Conservation (phyloP, 2,329 filamentous ascomycete genomes). For the Venturia oleaginea region DNA sequence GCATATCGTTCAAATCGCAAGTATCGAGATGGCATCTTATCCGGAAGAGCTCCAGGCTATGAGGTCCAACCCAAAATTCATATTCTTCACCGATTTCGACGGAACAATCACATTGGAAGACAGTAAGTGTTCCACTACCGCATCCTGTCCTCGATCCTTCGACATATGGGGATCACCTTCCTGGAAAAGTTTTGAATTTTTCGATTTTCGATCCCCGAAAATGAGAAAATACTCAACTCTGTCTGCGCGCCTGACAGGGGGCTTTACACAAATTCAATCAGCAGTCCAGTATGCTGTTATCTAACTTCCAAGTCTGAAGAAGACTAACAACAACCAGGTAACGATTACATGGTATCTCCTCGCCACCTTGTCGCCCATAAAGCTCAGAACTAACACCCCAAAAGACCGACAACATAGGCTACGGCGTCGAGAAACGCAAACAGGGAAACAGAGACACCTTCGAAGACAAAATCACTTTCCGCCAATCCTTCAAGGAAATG, state of each 20-base stretch:
- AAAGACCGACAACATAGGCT: slow-evolving; percentile 87
- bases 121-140: slow-evolving; percentile 36
- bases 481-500: slow-evolving; percentile 84
- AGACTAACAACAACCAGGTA: slow-evolving; percentile 34
- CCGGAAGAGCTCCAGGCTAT: slow-evolving; percentile 33
- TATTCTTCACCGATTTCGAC: slow-evolving; percentile 99
- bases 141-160: background rate
- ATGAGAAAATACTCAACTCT: too few species aligned
- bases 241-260: too few species aligned
- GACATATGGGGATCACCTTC: too few species aligned
- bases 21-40: background rate
- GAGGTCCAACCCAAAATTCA: slow-evolving; percentile 65
- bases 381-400: slow-evolving; percentile 39
- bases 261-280: too few species aligned
- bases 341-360: slow-evolving; percentile 51
- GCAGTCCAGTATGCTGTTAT: too few species aligned
- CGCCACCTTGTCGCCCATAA: slow-evolving; percentile 35
- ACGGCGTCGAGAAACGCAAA: slow-evolving; percentile 60
- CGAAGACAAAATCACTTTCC: slow-evolving; percentile 60
- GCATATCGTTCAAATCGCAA: background rate
- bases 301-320: background rate
- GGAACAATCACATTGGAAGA: slow-evolving; percentile 79
- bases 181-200: background rate
- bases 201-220: background rate
- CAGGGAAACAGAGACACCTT: slow-evolving; percentile 71